phyloP scores from a whole-genome alignment of 2,329 filamentous ascomycete genomes.

The Pseudogymnoascus sp. region DNA sequence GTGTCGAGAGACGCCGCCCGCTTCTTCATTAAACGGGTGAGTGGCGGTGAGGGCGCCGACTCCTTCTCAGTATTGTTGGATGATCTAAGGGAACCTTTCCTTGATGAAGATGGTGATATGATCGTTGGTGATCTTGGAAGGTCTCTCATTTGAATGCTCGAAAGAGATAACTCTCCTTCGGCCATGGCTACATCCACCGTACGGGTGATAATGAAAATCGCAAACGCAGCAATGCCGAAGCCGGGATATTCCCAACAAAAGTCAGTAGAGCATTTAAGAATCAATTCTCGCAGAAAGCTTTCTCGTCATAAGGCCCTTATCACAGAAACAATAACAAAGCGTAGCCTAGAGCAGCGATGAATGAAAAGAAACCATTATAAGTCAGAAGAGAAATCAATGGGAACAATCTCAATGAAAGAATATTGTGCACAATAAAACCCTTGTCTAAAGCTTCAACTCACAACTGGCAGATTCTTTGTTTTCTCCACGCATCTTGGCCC shows the following conservation, averaged over 20 bases:
- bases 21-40: slow-evolving; percentile 25
- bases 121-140: neutral
- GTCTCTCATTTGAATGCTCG: neutral
- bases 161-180: neutral
- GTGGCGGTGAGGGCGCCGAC: slow-evolving; percentile 22
- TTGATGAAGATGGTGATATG: neutral
- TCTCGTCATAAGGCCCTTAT: slow-evolving; percentile 1
- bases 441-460: slow-evolving; percentile 2
- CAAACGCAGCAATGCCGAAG: slow-evolving; percentile 3
- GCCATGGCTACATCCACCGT: neutral
- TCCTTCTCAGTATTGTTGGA: slow-evolving; percentile 18
- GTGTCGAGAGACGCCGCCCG: slow-evolving; percentile 26
- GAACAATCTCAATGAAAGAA: slow-evolving; percentile 1
- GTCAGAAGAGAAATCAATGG: neutral
- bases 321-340: slow-evolving; percentile 3
- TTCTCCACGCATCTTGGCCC: neutral
- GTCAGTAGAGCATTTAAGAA: neutral
- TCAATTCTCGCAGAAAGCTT: neutral
- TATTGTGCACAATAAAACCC: slow-evolving; percentile 5
- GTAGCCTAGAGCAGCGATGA: neutral
- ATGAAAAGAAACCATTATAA: neutral
- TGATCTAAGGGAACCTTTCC: neutral
- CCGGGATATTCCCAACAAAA: neutral
- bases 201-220: slow-evolving; percentile 4
- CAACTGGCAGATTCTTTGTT: neutral